Base-by-base conservation (phyloP, 2,329 filamentous ascomycete species). In the Blastomyces percursus region DNA sequence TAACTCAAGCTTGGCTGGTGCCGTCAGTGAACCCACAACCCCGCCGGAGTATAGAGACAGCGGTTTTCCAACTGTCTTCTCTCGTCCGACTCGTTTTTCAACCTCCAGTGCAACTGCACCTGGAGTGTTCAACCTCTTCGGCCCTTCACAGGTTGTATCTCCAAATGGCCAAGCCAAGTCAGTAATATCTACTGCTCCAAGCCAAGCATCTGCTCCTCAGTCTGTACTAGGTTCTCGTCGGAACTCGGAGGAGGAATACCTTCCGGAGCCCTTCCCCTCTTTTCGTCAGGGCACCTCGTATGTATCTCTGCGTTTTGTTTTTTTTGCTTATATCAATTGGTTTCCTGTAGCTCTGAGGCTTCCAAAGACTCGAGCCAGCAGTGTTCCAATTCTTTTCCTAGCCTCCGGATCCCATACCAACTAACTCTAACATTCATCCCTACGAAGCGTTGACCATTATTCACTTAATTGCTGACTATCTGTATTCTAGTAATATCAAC, bases 21-120 rank as follows among this genome's bases (percentile, higher is more conserved):
- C 92, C 70, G 90, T 95, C 73, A 96, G 90, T 69, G 93, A 97
- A 77, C 94, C 94, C 19, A 96, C 94, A 1, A 99, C 94, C 27
- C 94, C 94, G 27, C 94, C 94, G 40, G 94, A 97, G 75, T 93
- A 94, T 74, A 87, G 86, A 69, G 91, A 96, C 67, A 85, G 32
- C 56, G 87, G 87, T 52, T 93, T 96, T 70, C 86, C 89, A 62
- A 86, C 86, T 70, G 86, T 89, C 67, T 89, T 94, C 72, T 91
- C 90, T 62, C 86, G 91, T 51, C 89, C 91, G 52, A 92, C 92
- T 73, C 85, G 92, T 65, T 93, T 96, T 78, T 96, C 93, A 61
- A 89, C 89, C 65, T 92, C 91, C 46, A 94, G 90, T 77, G 81
- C 96, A 71, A 88, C 91, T 44, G 89, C 91, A 52, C 89, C 88